phyloP scores from a whole-genome alignment of 805 yeast species.

The Sungouiella blattae region DNA sequence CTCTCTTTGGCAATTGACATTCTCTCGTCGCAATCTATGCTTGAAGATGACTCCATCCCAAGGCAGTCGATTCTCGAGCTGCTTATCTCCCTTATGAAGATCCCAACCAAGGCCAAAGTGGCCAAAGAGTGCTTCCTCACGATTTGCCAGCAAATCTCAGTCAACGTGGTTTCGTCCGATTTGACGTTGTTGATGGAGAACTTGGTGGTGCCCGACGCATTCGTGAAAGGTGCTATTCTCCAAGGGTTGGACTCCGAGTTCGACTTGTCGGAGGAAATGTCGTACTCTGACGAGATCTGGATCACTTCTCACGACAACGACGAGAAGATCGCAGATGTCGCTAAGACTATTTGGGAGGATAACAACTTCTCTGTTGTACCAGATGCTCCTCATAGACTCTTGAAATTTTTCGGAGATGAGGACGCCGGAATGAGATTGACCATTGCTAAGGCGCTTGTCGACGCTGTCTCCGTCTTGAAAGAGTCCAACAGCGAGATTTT shows the following conservation, averaged over 20 bases:
- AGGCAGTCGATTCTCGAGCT: constrained; percentile 60
- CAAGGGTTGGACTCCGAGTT: constrained; percentile 87
- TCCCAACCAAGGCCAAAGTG: constrained; percentile 74
- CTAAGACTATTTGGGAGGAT: constrained; percentile 83
- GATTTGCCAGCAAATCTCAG: constrained; percentile 71
- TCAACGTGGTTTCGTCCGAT: constrained; percentile 56
- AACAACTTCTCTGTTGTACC: constrained; percentile 50
- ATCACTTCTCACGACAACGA: constrained; percentile 75
- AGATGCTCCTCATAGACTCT: constrained; percentile 45
- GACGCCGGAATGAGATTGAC: constrained; percentile 73
- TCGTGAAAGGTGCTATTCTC: constrained; percentile 74
- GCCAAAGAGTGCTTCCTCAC: constrained; percentile 82
- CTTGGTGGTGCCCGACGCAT: constrained; percentile 56
- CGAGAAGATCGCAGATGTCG: constrained; percentile 56
- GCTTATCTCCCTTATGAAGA: constrained; percentile 61
- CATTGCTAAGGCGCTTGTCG: constrained; percentile 64
- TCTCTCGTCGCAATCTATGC: constrained; percentile 60
- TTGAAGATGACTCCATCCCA: constrained; percentile 66
- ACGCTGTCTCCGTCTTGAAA: constrained; percentile 43
- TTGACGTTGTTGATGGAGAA: constrained; percentile 53
- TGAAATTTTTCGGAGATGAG: constrained; percentile 46
- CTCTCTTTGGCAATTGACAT: constrained; percentile 73
- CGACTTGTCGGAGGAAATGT: constrained; percentile 47
- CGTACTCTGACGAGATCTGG: constrained; percentile 68
- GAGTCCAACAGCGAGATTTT: constrained; percentile 22